phyloP scores from a whole-genome alignment of 805 yeast species.

The Saccharomycopsis fodiens region DNA sequence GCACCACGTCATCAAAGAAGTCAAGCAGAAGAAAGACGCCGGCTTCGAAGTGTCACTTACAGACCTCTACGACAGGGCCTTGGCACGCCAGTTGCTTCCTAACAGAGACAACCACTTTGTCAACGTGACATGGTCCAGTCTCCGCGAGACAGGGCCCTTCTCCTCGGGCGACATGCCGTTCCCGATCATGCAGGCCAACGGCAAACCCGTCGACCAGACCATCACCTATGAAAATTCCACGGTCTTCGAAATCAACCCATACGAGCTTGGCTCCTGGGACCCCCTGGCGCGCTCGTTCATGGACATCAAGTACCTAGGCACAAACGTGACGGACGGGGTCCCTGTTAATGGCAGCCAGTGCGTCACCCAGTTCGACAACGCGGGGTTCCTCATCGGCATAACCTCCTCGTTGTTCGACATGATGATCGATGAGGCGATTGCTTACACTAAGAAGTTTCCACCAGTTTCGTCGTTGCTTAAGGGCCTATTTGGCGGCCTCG shows the following conservation, averaged over 20 bases:
- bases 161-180: constrained; percentile 39
- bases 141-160: constrained; percentile 31
- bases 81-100: constrained; percentile 56
- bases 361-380: constrained; percentile 63
- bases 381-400: constrained; percentile 71
- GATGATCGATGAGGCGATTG: constrained; percentile 39
- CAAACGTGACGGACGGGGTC: constrained; percentile 51
- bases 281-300: constrained; percentile 59
- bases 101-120: constrained; percentile 42
- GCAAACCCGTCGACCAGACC: constrained; percentile 28
- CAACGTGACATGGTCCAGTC: constrained; percentile 34
- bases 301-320: constrained; percentile 62
- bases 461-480: constrained; percentile 5
- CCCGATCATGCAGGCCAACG: constrained; percentile 36
- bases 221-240: constrained; percentile 52
- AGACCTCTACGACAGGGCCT: constrained; percentile 59
- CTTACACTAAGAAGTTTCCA: constrained; percentile 4
- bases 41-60: constrained; percentile 50
- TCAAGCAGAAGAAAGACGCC: constrained; percentile 39
- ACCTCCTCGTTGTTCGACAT: constrained; percentile 59
- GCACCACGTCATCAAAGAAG: constrained; percentile 35
- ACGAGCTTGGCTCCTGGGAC: constrained; percentile 84
- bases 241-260: constrained; percentile 38
- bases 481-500: background rate
- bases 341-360: constrained; percentile 41